These are phyloP conservation scores for Ehretia macrophylla DNA, from an alignment of 257 asterid species.

Conservation along the genomic window DNA sequence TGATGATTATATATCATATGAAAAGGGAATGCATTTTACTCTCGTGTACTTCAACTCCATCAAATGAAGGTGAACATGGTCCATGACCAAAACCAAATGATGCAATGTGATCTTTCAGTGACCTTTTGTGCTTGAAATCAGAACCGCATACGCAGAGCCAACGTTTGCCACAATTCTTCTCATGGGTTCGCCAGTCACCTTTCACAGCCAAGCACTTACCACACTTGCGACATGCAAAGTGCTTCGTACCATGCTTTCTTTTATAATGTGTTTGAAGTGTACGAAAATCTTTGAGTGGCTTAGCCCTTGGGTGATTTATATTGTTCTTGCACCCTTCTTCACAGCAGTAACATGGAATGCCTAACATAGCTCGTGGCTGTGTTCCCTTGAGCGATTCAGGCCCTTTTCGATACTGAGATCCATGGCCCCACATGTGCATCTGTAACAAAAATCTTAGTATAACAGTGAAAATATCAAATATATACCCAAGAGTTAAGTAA, in stretches of 20 bases:
- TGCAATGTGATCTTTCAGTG: constrained; percentile 65
- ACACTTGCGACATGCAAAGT: constrained; percentile 52
- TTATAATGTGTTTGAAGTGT: constrained; percentile 65
- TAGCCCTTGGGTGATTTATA: constrained; percentile 45
- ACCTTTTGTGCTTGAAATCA: constrained; percentile 76
- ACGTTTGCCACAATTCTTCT: constrained; percentile 76
- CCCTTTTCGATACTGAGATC: constrained; percentile 60
- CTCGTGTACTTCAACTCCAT: constrained; percentile 12
- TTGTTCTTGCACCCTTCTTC: constrained; percentile 70
- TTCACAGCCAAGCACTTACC: constrained; percentile 69
- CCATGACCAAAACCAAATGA: constrained; percentile 62
- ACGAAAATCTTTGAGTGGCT: constrained; percentile 60
- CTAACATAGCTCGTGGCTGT: constrained; percentile 44
- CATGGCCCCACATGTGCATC: constrained; percentile 92
- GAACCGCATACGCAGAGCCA: constrained; percentile 79
- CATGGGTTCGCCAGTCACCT: constrained; percentile 80
- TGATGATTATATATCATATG: neutral
- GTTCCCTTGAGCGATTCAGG: constrained; percentile 61
- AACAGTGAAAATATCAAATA: neutral
- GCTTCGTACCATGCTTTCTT: constrained; percentile 57
- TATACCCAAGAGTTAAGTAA: neutral
- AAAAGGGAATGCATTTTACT: neutral
- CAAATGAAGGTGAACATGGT: constrained; percentile 31
- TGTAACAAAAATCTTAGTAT: constrained; percentile 11
- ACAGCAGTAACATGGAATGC: constrained; percentile 68